Conservation (phyloP, 345 rosid genomes). For the Sonneratia caseolaris region DNA sequence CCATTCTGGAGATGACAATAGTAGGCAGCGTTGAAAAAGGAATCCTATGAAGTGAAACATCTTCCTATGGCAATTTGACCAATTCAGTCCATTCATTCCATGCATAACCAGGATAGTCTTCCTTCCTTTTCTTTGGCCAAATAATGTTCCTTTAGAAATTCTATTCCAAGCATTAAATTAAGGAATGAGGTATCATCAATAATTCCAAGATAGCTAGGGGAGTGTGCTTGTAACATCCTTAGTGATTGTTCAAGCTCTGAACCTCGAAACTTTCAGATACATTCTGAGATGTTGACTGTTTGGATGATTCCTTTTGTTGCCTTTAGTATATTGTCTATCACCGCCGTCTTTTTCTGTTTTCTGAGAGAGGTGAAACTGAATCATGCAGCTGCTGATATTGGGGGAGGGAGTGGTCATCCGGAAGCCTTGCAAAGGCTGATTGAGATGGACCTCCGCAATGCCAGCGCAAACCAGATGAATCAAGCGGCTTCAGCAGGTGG, state of each 20-base stretch:
- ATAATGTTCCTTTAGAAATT: neutral
- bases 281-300: neutral
- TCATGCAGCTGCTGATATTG: slow-evolving; percentile 37
- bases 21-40: neutral
- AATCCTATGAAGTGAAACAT: neutral
- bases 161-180: neutral
- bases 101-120: neutral
- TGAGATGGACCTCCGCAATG: slow-evolving; percentile 57
- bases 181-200: neutral
- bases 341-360: neutral
- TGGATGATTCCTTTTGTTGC: neutral
- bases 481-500: slow-evolving; percentile 30
- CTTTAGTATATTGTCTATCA: neutral
- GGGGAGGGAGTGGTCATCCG: slow-evolving; percentile 42
- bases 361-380: neutral
- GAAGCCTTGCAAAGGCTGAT: slow-evolving; percentile 65
- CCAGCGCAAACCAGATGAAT: slow-evolving; percentile 50
- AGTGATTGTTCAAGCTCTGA: neutral
- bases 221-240: neutral
- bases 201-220: neutral
- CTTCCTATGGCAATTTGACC: neutral
- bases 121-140: neutral
- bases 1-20: neutral
- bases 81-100: neutral
- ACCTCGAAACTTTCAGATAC: neutral